Conservation (phyloP, 441 rosid genomes). For the Capsella rubella region DNA sequence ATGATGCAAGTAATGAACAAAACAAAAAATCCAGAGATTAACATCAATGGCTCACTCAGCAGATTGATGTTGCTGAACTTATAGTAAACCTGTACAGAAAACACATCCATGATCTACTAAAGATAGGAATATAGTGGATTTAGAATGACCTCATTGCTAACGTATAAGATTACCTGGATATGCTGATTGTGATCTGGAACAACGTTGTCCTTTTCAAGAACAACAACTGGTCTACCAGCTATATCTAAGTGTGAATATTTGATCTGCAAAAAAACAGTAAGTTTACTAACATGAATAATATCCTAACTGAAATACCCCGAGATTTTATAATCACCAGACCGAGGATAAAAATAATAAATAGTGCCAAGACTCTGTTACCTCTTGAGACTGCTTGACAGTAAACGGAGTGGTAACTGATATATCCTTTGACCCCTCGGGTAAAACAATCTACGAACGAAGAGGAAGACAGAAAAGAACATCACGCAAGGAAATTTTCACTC, state of each 20-base stretch:
- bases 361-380: constrained; percentile 57
- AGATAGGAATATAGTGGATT: not conserved
- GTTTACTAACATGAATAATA: constrained; percentile 21
- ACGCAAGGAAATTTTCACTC: constrained; percentile 5
- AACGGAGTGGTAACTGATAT: constrained; percentile 78
- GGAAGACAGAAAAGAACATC: constrained; percentile 6
- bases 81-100: constrained; percentile 75
- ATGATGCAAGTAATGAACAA: constrained; percentile 76
- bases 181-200: constrained; percentile 91
- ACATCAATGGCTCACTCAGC: constrained; percentile 91
- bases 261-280: constrained; percentile 51
- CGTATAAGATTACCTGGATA: constrained; percentile 68
- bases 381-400: constrained; percentile 70
- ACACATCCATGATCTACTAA: constrained; percentile 1
- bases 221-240: constrained; percentile 86
- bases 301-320: not conserved
- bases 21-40: constrained; percentile 77
- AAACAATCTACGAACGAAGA: constrained; percentile 69
- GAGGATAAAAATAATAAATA: constrained; percentile 8
- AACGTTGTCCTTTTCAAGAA: constrained; percentile 76
- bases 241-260: constrained; percentile 89
- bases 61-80: constrained; percentile 81
- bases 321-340: constrained; percentile 9
- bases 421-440: constrained; percentile 90
- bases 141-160: not conserved